phyloP scores from a whole-genome alignment of 2,329 filamentous ascomycete species.

The Calonectria pteridis region DNA sequence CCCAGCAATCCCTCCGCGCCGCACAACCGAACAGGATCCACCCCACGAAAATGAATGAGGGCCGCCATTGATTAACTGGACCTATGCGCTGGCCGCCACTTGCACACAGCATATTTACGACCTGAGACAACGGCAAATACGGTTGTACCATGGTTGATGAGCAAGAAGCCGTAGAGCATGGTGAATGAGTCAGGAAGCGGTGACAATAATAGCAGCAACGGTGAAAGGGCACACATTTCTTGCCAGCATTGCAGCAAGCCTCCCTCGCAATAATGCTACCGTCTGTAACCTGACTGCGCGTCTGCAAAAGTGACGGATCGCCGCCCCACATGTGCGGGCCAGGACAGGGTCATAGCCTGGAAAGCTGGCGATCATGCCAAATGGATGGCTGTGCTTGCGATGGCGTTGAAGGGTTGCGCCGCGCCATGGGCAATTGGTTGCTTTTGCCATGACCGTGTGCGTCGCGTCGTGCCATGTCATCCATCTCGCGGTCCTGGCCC shows the following conservation, averaged over 20 bases:
- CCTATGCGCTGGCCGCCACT: not conserved
- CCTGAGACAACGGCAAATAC: conserved; percentile 3
- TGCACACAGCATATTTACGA: not conserved
- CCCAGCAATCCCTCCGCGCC: not conserved
- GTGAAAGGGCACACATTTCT: not conserved
- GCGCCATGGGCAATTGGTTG: not conserved
- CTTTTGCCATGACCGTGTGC: not conserved
- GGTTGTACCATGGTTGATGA: not conserved
- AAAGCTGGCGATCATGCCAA: not conserved
- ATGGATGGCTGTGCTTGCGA: not conserved
- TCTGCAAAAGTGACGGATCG: conserved; percentile 2
- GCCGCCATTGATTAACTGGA: not conserved
- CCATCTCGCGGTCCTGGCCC: not conserved
- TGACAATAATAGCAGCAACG: not conserved
- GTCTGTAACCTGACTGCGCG: not conserved
- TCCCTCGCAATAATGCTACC: not conserved
- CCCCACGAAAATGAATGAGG: not conserved
- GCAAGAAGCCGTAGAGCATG: not conserved
- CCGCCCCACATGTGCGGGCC: not conserved
- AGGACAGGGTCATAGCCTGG: conserved; percentile 2
- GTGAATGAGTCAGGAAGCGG: not conserved
- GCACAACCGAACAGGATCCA: not conserved
- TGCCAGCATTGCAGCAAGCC: not conserved
- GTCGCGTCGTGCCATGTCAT: not conserved
- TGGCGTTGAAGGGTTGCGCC: not conserved